Conservation (phyloP, 176 grass and related monocot species). For the Dactylis glomerata region DNA sequence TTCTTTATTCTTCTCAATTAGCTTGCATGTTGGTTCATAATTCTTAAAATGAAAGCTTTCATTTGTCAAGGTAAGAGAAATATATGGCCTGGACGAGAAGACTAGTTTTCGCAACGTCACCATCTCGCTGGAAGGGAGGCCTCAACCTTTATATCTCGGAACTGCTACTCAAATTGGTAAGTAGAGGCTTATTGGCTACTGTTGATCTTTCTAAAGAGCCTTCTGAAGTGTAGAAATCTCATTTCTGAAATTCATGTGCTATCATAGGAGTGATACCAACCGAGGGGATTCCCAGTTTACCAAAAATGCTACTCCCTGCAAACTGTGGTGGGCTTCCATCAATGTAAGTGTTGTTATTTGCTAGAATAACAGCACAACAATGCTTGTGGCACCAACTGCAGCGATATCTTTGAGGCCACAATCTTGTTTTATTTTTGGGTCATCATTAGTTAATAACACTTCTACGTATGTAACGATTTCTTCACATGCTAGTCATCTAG, state of each 20-base stretch:
- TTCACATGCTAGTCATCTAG: background rate
- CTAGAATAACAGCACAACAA: conserved; percentile 17
- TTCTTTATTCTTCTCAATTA: conserved; percentile 16
- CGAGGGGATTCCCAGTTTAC: conserved; percentile 91
- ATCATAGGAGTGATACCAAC: conserved; percentile 74
- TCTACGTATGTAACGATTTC: background rate
- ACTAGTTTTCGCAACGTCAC: conserved; percentile 80
- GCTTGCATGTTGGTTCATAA: conserved; percentile 25
- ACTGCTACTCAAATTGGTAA: conserved; percentile 93
- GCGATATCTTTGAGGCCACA: background rate
- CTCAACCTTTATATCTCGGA: conserved; percentile 88
- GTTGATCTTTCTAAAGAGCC: background rate
- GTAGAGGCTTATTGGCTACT: conserved; percentile 1
- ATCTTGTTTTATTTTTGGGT: background rate
- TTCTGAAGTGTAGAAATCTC: conserved; percentile 9
- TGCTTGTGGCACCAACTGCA: background rate
- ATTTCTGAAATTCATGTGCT: conserved; percentile 23
- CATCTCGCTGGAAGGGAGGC: conserved; percentile 67
- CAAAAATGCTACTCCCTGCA: conserved; percentile 80
- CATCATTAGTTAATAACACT: background rate
- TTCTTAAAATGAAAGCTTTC: conserved; percentile 19
- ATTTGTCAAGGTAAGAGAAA: conserved; percentile 66
- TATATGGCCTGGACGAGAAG: conserved; percentile 86
- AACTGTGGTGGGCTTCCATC: conserved; percentile 80
- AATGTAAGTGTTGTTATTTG: conserved; percentile 55